Evolutionary conservation across 257 asterid species (phyloP).

Genomic region (Solanum virginianum): DNA sequence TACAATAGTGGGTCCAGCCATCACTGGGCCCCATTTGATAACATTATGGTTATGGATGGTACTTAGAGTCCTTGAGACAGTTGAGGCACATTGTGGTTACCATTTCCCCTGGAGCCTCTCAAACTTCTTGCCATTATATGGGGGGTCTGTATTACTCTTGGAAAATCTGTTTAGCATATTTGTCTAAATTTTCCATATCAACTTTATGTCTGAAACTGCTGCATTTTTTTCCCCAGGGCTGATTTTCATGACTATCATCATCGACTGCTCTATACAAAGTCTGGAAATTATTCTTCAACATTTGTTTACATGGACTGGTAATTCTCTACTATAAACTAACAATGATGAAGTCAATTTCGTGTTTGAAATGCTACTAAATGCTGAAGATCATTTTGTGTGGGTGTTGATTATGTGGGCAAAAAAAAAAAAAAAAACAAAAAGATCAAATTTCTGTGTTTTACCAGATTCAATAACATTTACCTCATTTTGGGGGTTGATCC

Average conservation of each 20-base stretch:
- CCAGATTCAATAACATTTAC: neutral
- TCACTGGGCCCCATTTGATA: conserved; percentile 93
- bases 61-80: conserved; percentile 94
- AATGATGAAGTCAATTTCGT: neutral
- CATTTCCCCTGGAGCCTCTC: conserved; percentile 97
- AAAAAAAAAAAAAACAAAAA: neutral
- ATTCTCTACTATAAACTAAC: conserved; percentile 10
- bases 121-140: conserved; percentile 87
- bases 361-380: neutral
- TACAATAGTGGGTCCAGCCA: conserved; percentile 90
- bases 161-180: neutral
- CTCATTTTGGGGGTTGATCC: neutral
- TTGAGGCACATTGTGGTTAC: conserved; percentile 98
- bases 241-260: conserved; percentile 99
- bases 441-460: neutral
- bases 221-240: conserved; percentile 42
- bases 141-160: conserved; percentile 52
- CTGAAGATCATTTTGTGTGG: neutral
- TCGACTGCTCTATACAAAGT: conserved; percentile 88
- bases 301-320: conserved; percentile 98
- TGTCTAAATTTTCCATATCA: neutral
- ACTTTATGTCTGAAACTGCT: conserved; percentile 9
- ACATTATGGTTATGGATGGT: conserved; percentile 97
- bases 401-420: neutral
- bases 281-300: conserved; percentile 95